phyloP scores from a whole-genome alignment of 371 early-diverging fungal genomes.

The Capillidium heterosporum region DNA sequence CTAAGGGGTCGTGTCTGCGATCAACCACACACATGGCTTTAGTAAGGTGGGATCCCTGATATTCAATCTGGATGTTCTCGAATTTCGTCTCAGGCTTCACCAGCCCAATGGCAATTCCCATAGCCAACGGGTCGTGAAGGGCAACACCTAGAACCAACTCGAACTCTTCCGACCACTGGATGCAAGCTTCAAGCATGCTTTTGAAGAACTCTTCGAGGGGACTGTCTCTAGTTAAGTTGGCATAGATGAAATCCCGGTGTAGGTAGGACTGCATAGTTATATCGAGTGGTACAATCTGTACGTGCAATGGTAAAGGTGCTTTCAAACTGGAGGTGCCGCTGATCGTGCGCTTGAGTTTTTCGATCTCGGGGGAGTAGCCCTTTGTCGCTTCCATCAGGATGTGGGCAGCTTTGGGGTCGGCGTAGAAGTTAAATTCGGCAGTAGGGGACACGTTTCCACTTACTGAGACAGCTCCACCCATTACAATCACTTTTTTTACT shows the following conservation, averaged over 20 bases:
- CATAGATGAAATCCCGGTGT: not conserved
- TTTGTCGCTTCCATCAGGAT: slow-evolving; percentile 18
- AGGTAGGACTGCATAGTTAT: slow-evolving; percentile 6
- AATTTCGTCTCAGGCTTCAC: not conserved
- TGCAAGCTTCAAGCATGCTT: not conserved
- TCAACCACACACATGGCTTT: too few species aligned
- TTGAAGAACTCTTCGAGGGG: not conserved
- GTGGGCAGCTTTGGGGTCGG: slow-evolving; percentile 28
- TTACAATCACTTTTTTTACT: slow-evolving; percentile 22
- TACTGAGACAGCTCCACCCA: slow-evolving; percentile 21
- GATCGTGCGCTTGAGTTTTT: too few species aligned
- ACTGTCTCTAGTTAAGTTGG: not conserved
- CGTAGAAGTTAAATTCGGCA: slow-evolving; percentile 35
- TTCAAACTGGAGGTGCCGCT: slow-evolving; percentile 5
- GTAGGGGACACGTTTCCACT: slow-evolving; percentile 24
- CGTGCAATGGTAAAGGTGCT: slow-evolving; percentile 13
- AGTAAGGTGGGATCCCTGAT: not conserved
- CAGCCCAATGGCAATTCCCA: not conserved
- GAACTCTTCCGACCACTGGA: not conserved
- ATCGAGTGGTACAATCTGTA: slow-evolving; percentile 24
- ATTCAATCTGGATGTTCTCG: not conserved
- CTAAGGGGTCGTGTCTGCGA: too few species aligned
- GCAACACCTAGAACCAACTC: not conserved
- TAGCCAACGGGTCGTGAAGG: slow-evolving; percentile 4
- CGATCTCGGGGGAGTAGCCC: slow-evolving; percentile 10